Percentiles rank a stretch among this genome's conserved stretches.
These are phyloP conservation scores for Excoecaria agallocha DNA, from an alignment of 345 rosid genomes.

Conservation along the genomic window DNA sequence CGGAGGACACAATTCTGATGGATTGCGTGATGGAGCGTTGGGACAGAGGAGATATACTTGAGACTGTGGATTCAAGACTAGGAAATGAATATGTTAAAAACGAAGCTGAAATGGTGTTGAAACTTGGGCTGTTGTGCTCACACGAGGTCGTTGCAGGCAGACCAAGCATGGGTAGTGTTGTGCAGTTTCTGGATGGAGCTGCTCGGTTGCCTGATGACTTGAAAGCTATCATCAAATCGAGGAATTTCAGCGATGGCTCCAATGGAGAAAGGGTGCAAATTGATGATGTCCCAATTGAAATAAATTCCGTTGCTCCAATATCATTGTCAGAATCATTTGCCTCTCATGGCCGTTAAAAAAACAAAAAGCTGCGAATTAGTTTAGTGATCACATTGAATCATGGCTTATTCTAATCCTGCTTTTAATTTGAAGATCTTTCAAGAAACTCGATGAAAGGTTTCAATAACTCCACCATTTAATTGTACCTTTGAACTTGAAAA, in stretches of 20 bases:
- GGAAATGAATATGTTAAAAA: not conserved
- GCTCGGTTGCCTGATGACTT: not conserved
- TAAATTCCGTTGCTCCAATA: not conserved
- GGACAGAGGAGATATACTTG: not conserved
- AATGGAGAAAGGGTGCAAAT: not conserved
- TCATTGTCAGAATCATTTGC: constrained; percentile 3
- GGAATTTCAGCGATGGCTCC: not conserved
- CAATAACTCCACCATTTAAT: too few relatives aligned
- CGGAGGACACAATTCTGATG: not conserved
- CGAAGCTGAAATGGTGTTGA: constrained; percentile 7
- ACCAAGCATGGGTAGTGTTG: constrained; percentile 5
- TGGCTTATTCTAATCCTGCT: too few relatives aligned
- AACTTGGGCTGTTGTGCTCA: constrained; percentile 3
- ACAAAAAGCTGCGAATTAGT: too few relatives aligned
- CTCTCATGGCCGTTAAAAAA: not conserved
- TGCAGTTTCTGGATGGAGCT: constrained; percentile 1
- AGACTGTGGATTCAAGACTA: not conserved
- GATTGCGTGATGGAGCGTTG: constrained; percentile 5
- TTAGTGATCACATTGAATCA: too few relatives aligned
- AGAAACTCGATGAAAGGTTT: too few relatives aligned
- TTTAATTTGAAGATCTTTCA: too few relatives aligned
- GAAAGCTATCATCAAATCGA: not conserved
- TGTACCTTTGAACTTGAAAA: too few relatives aligned
- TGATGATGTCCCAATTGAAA: not conserved
- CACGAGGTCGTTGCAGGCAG: constrained; percentile 2